Evolutionary conservation across 768 basidiomycete genomes (phyloP), one percentile per base, ranked within the genome.

Genomic region (Mrakia hoshinonis): DNA sequence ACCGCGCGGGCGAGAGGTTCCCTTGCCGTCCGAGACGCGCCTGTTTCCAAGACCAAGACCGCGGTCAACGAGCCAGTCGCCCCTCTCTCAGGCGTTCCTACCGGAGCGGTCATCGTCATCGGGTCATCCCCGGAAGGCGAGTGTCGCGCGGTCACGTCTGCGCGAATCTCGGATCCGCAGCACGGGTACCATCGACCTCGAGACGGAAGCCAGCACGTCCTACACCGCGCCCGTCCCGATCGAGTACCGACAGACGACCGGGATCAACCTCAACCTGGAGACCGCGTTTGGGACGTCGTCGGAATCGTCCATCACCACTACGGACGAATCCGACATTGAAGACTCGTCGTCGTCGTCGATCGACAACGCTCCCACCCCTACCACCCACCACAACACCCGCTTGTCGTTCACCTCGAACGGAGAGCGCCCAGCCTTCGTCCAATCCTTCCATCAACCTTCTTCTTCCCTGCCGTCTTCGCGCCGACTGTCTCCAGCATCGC

Each of bases 321-420:
- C 58, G 36, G 58, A 61, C 34, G 69, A 70, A 31, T 70, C 69
- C 3, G 69, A 70, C 26, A 34, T 61, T 31, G 69, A 70, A 5
- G 69, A 64, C 11, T 69, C 69, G 0, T 70, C 69, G 13, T 64
- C 61, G 4, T 63, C 69, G 15, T 70, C 69, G 15, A 48, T 63
- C 20, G 58, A 70, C 36, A 24, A 68, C 38, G 52, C 55, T 13
- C 69, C 36, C 38, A 48, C 34, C 48, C 47, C 61, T 36, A 62
- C 58, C 24, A n/a, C 61, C 38, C 60, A 34, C 10, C 48, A 62
- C 36, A 34, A 64, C 34, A 63, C 49, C 0, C 58, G 69, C 26
- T 64, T 47, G 9, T 49, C 69, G 34, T 20, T 49, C 43, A 38
- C 38, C 61, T 43, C 43, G 7, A 18, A 63, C 49, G n/a, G 49